Conservation (phyloP, 441 rosid species). For the Erysimum cheiri region DNA sequence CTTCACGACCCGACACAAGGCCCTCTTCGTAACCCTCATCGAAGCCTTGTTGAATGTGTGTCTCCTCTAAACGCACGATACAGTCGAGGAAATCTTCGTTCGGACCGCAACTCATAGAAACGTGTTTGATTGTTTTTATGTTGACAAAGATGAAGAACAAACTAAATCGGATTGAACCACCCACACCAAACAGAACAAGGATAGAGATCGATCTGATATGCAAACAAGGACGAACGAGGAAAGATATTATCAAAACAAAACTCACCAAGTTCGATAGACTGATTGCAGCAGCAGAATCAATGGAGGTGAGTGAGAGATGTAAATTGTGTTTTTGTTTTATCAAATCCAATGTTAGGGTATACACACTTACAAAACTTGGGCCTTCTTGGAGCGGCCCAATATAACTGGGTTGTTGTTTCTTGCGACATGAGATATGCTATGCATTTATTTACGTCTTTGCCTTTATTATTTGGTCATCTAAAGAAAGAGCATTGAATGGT, state of each 20-base stretch:
- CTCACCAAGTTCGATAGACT: not conserved
- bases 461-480: not conserved
- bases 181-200: not conserved
- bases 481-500: constrained; percentile 16
- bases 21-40: constrained; percentile 69
- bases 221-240: not conserved
- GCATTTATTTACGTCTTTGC: not conserved
- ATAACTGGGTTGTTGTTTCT: not conserved
- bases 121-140: not conserved
- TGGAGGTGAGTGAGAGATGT: not conserved
- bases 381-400: constrained; percentile 14
- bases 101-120: constrained; percentile 52
- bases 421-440: too few relatives aligned
- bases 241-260: not conserved
- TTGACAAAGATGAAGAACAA: constrained; percentile 13
- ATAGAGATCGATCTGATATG: not conserved
- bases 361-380: not conserved
- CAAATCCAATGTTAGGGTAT: not conserved
- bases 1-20: constrained; percentile 59
- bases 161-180: not conserved
- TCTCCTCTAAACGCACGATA: constrained; percentile 66
- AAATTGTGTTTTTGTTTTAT: not conserved
- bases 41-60: constrained; percentile 73
- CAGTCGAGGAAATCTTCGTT: constrained; percentile 58
- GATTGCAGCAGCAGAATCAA: constrained; percentile 8